Conservation (phyloP, 192 early-diverging fungal species). For the Pecoramyces ruminantium region DNA sequence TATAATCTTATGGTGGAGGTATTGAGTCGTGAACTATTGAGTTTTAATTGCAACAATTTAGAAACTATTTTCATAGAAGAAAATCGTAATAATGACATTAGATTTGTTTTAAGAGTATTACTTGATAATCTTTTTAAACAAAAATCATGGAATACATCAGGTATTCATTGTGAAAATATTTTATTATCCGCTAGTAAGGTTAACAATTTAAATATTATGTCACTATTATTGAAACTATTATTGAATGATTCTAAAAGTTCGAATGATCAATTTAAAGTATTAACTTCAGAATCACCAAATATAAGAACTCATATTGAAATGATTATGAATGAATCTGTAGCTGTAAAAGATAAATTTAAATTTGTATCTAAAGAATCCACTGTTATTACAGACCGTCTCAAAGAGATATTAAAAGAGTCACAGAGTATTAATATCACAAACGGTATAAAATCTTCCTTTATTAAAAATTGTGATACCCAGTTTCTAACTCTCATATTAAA, state of each 20-base stretch:
- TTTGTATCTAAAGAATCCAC: too few species aligned
- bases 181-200: neutral
- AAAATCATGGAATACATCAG: neutral
- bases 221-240: neutral
- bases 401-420: neutral
- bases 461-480: neutral
- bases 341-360: too few species aligned
- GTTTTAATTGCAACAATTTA: too few species aligned
- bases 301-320: too few species aligned
- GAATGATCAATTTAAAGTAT: neutral
- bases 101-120: neutral
- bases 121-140: neutral
- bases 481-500: neutral
- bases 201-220: neutral
- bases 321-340: too few species aligned
- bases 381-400: neutral
- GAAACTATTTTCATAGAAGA: too few species aligned
- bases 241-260: neutral
- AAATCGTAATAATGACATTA: neutral
- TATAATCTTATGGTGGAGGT: too few species aligned
- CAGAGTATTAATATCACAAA: neutral
- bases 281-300: neutral
- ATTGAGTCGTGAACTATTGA: too few species aligned
- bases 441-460: neutral
- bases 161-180: neutral